A percentile compares a stretch with the other conserved stretches of the same genome.
Conservation (phyloP, 768 basidiomycete species). For the Termitomyces sp. region DNA sequence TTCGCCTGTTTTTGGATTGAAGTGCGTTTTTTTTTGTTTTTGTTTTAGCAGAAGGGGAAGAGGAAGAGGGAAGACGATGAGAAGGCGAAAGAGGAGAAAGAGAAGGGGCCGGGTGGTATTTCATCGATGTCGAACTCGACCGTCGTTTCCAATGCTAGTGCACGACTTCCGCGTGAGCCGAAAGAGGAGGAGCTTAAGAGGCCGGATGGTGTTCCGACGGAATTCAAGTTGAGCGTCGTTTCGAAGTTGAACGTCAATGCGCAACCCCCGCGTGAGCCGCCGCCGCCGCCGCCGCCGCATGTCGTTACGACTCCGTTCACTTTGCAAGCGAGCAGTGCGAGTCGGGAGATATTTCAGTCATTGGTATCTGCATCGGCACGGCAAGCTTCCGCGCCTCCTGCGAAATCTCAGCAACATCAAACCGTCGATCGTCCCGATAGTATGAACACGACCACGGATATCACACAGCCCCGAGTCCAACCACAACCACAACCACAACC, state of each 20-base stretch:
- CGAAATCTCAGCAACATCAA: background rate
- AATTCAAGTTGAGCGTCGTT: too few species aligned
- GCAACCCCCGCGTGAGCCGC: background rate
- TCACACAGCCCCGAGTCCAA: background rate
- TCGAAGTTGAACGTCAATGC: background rate
- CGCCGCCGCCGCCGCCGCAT: background rate
- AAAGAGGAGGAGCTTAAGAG: background rate
- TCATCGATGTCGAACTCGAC: too few species aligned
- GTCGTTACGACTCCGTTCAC: background rate
- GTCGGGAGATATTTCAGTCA: background rate
- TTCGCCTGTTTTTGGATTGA: background rate
- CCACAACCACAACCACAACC: too few species aligned
- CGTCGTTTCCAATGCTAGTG: too few species aligned
- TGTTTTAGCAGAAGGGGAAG: background rate
- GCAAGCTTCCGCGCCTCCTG: background rate
- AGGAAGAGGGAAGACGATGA: background rate
- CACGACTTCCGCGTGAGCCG: too few species aligned
- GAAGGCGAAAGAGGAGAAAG: background rate
- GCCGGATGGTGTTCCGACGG: background rate
- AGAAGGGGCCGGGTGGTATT: background rate
- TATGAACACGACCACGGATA: background rate
- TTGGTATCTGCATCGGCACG: background rate
- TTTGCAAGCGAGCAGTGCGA: background rate
- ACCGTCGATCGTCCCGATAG: background rate
- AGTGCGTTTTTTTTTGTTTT: too few species aligned